phyloP scores from a whole-genome alignment of 352 stramenopile species.

The Pythium brachiatum region DNA sequence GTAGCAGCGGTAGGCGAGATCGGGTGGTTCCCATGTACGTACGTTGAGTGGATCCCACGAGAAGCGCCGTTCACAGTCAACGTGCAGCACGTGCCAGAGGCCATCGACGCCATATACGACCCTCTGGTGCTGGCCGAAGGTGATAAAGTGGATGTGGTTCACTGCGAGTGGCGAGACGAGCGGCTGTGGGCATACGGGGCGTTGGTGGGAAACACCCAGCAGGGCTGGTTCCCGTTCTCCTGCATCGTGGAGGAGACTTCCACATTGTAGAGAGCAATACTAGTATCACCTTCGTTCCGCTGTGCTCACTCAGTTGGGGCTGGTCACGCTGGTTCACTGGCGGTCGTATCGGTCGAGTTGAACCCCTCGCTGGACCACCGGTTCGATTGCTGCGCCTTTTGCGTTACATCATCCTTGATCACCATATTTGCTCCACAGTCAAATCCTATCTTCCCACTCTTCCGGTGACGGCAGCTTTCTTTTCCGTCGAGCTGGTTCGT shows the following conservation, averaged over 20 bases:
- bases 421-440: too few species aligned
- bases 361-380: too few species aligned
- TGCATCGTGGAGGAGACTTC: constrained; percentile 17
- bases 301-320: too few species aligned
- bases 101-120: background rate
- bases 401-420: too few species aligned
- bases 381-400: too few species aligned
- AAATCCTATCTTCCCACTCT: too few species aligned
- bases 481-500: background rate
- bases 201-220: background rate
- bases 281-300: too few species aligned
- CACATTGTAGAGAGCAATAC: background rate
- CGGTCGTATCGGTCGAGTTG: too few species aligned
- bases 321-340: too few species aligned
- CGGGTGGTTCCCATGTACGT: constrained; percentile 56
- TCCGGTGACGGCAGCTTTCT: too few species aligned
- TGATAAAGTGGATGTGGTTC: constrained; percentile 21
- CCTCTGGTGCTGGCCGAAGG: constrained; percentile 1
- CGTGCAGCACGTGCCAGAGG: background rate
- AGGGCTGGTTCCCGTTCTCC: constrained; percentile 30
- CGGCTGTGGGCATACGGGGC: constrained; percentile 24
- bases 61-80: constrained; percentile 6
- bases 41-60: constrained; percentile 35
- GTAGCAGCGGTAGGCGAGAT: background rate
- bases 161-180: constrained; percentile 28